Evolutionary conservation across 2,329 filamentous ascomycete species (phyloP).

Genomic region (Alternaria triticina): DNA sequence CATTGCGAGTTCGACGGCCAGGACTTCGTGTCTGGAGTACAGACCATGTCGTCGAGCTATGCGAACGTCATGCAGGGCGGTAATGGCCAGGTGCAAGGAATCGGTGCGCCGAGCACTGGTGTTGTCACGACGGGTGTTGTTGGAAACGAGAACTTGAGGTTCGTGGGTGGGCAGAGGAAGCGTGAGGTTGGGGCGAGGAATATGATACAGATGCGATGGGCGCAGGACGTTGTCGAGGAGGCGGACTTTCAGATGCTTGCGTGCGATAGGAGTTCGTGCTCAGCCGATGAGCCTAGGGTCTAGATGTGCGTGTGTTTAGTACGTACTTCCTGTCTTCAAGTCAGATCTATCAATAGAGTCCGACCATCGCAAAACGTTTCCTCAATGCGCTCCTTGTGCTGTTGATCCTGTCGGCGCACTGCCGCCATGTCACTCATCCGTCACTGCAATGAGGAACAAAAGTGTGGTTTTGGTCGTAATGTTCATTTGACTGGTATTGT

Average conservation of each 20-base stretch:
- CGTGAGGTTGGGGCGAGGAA: constrained; percentile 22
- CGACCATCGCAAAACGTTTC: not conserved
- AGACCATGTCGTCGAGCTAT: constrained; percentile 63
- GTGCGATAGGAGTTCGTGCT: constrained; percentile 36
- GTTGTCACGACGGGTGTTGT: constrained; percentile 59
- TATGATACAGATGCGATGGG: constrained; percentile 42
- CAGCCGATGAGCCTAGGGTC: constrained; percentile 3
- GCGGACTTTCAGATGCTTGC: constrained; percentile 26
- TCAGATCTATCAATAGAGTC: not conserved
- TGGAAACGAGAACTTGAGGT: constrained; percentile 57
- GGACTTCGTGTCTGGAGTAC: constrained; percentile 63
- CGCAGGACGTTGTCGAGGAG: constrained; percentile 30
- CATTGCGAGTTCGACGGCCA: constrained; percentile 65
- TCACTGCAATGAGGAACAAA: not conserved
- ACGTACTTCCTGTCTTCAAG: constrained; percentile 1
- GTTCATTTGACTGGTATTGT: constrained; percentile 43
- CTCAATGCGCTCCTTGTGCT: not conserved
- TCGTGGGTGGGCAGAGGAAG: constrained; percentile 39
- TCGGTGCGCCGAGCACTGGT: constrained; percentile 49
- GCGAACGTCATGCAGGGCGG: constrained; percentile 61
- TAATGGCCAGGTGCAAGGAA: constrained; percentile 57
- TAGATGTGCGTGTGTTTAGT: constrained; percentile 1
- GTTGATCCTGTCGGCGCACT: not conserved
- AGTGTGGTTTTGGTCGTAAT: constrained; percentile 33
- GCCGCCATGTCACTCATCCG: constrained; percentile 1